Conservation (phyloP, 306 rosid species). For the Biancaea sappan region DNA sequence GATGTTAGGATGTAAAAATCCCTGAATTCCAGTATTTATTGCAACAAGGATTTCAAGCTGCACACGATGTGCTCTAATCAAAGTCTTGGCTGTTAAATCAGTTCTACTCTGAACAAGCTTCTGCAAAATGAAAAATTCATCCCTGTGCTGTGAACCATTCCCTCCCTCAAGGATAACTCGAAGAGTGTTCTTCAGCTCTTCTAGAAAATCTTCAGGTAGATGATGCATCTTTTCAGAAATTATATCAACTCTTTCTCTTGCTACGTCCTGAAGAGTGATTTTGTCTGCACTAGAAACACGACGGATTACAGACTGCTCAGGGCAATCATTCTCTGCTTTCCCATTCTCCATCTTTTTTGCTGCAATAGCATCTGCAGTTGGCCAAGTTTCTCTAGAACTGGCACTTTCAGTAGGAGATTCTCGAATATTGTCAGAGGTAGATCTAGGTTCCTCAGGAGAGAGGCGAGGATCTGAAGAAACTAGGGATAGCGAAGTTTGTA, state of each 20-base stretch:
- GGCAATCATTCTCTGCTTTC: conserved; percentile 65
- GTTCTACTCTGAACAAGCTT: conserved; percentile 79
- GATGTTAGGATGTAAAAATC: conserved; percentile 89
- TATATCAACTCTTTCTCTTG: conserved; percentile 85
- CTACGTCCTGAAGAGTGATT: conserved; percentile 83
- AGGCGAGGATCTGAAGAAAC: conserved; percentile 76
- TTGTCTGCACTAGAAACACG: conserved; percentile 83
- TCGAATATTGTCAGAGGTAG: conserved; percentile 71
- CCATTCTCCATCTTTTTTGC: conserved; percentile 87
- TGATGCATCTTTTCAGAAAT: conserved; percentile 81
- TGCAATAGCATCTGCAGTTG: conserved; percentile 63
- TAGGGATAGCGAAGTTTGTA: conserved; percentile 80
- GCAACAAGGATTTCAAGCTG: conserved; percentile 97
- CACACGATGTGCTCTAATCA: conserved; percentile 84
- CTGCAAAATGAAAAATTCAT: conserved; percentile 83
- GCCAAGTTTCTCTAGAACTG: conserved; percentile 93
- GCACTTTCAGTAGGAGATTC: conserved; percentile 98
- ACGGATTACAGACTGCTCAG: conserved; percentile 80
- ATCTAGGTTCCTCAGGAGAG: conserved; percentile 86
- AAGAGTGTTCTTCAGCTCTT: conserved; percentile 77
- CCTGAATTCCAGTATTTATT: conserved; percentile 93
- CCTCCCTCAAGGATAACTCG: conserved; percentile 87
- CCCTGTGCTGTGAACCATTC: conserved; percentile 82
- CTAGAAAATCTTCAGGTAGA: conserved; percentile 81
- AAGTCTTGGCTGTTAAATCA: conserved; percentile 86